Evolutionary conservation across 257 asterid genomes (phyloP).

Genomic region (Solanum arcanum): DNA sequence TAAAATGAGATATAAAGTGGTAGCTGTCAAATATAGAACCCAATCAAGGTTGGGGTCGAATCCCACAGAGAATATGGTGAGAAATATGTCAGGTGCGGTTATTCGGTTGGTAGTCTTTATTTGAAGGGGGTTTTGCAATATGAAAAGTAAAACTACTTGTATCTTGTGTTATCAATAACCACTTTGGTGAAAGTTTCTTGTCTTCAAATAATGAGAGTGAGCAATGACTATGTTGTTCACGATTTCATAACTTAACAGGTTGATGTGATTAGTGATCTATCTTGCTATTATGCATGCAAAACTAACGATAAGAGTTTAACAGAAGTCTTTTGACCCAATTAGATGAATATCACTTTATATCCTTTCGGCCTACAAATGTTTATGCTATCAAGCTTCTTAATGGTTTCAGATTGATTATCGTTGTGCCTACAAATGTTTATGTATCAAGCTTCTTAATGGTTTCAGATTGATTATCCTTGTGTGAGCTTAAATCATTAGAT

Average conservation of each 20-base stretch:
- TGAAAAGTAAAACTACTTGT: not conserved
- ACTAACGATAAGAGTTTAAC: not conserved
- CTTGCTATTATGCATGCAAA: not conserved
- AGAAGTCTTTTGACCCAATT: not conserved
- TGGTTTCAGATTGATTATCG: too few species aligned
- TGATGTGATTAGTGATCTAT: not conserved
- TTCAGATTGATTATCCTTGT: not conserved
- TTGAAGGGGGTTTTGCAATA: not conserved
- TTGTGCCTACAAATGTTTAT: not conserved
- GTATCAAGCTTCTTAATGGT: not conserved
- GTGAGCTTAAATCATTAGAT: not conserved
- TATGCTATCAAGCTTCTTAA: too few species aligned
- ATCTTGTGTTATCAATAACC: not conserved
- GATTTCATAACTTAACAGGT: not conserved
- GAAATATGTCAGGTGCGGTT: not conserved
- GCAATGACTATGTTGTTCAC: not conserved
- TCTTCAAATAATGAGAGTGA: not conserved
- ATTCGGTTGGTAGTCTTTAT: not conserved
- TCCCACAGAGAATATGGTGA: not conserved
- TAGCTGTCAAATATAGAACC: not conserved
- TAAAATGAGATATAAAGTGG: not conserved
- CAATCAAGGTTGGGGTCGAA: not conserved
- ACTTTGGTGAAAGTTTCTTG: not conserved
- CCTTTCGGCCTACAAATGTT: not conserved
- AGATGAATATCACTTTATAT: not conserved